A percentile compares a stretch with the other conserved stretches of the same genome.
Evolutionary conservation across 2,329 filamentous ascomycete genomes (phyloP).

Genomic region (Capronia epimyces): DNA sequence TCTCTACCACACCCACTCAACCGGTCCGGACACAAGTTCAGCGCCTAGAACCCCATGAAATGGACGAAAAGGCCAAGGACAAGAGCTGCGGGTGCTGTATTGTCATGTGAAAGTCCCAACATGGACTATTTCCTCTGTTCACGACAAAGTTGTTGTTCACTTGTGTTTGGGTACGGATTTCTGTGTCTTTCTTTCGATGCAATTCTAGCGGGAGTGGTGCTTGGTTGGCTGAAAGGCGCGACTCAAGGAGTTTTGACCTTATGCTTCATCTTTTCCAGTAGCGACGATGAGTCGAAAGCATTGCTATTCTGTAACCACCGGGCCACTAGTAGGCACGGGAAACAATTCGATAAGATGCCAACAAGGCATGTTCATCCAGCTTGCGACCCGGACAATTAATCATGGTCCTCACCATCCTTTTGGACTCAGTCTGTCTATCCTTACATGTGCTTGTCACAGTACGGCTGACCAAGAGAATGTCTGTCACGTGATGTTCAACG

Average conservation of each 20-base stretch:
- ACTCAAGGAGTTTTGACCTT: slow-evolving; percentile 9
- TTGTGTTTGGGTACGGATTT: slow-evolving; percentile 9
- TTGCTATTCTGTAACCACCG: background rate
- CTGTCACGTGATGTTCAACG: too few species aligned
- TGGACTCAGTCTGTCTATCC: too few species aligned
- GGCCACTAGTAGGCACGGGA: background rate
- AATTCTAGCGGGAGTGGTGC: slow-evolving; percentile 23
- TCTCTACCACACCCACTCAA: slow-evolving; percentile 33
- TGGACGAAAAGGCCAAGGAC: slow-evolving; percentile 53
- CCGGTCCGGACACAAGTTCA: slow-evolving; percentile 30
- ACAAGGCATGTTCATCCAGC: background rate
- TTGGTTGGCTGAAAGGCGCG: background rate
- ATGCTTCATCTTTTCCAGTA: background rate
- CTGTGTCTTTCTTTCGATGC: slow-evolving; percentile 14
- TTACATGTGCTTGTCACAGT: too few species aligned
- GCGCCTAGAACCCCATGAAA: slow-evolving; percentile 50
- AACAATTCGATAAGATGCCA: background rate
- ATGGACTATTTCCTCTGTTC: slow-evolving; percentile 7
- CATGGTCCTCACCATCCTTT: too few species aligned
- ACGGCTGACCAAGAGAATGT: too few species aligned
- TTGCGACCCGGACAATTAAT: background rate
- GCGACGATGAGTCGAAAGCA: background rate
- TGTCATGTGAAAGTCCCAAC: slow-evolving; percentile 57
- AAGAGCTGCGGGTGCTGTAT: slow-evolving; percentile 65
- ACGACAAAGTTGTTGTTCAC: slow-evolving; percentile 13